A percentile compares a stretch with the other conserved stretches of the same genome.
These are phyloP conservation scores for Ensete ventricosum DNA, from an alignment of 176 grass and related monocot species.

Conservation along the genomic window DNA sequence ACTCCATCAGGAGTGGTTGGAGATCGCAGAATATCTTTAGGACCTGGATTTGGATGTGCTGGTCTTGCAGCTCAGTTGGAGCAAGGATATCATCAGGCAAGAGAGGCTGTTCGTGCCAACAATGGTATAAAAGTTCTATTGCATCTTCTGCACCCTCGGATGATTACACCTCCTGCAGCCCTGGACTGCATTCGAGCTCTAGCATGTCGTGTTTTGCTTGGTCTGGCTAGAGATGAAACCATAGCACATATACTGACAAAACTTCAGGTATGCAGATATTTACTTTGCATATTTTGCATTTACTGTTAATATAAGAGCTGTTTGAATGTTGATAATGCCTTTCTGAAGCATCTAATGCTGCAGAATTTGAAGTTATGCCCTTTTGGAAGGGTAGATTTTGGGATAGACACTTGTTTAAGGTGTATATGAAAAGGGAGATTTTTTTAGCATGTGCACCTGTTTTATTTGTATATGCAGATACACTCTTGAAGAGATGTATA, in stretches of 20 bases:
- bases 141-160: conserved; percentile 73
- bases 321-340: too few species aligned
- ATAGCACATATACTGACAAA: conserved; percentile 98
- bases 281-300: too few species aligned
- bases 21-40: conserved; percentile 80
- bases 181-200: conserved; percentile 86
- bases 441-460: too few species aligned
- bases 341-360: too few species aligned
- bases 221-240: conserved; percentile 84
- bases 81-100: conserved; percentile 88
- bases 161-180: conserved; percentile 82
- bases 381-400: too few species aligned
- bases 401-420: too few species aligned
- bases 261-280: conserved; percentile 50
- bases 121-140: conserved; percentile 97
- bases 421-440: too few species aligned
- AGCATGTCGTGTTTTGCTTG: conserved; percentile 90
- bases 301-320: too few species aligned
- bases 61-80: conserved; percentile 98
- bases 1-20: conserved; percentile 55
- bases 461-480: too few species aligned
- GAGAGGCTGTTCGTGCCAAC: conserved; percentile 91
- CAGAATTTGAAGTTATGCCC: too few species aligned
- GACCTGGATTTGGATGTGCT: conserved; percentile 70
- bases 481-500: too few species aligned